Evolutionary conservation across 2,329 filamentous ascomycete species (phyloP).

Genomic region (Pseudogymnoascus sp.): DNA sequence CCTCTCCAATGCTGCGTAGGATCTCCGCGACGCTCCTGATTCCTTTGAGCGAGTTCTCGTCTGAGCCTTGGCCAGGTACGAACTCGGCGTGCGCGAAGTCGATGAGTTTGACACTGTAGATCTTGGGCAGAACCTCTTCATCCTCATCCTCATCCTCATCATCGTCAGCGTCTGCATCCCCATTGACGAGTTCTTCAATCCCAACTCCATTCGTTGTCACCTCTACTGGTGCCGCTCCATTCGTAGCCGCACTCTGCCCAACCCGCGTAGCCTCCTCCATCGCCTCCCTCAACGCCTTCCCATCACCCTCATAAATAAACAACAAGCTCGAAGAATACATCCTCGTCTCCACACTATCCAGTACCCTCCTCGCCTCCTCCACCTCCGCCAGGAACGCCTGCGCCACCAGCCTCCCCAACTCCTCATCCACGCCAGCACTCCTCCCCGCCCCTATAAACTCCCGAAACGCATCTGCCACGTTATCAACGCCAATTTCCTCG

Average conservation of each 20-base stretch:
- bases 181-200: slow-evolving; percentile 24
- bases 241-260: slow-evolving; percentile 23
- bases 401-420: slow-evolving; percentile 49
- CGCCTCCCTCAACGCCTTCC: slow-evolving; percentile 39
- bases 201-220: not conserved
- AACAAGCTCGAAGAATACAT: slow-evolving; percentile 53
- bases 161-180: slow-evolving; percentile 36
- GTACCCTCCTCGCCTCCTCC: slow-evolving; percentile 43
- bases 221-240: slow-evolving; percentile 16
- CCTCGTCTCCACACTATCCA: slow-evolving; percentile 50
- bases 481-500: slow-evolving; percentile 43
- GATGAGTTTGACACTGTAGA: slow-evolving; percentile 80
- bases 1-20: slow-evolving; percentile 37
- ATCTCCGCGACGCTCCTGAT: slow-evolving; percentile 65
- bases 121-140: slow-evolving; percentile 49
- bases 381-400: slow-evolving; percentile 48
- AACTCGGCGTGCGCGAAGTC: slow-evolving; percentile 90
- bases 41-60: slow-evolving; percentile 74
- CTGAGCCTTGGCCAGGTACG: slow-evolving; percentile 73
- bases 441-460: slow-evolving; percentile 51
- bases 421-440: slow-evolving; percentile 49
- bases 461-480: slow-evolving; percentile 47
- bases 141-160: slow-evolving; percentile 49
- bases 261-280: slow-evolving; percentile 30
- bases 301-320: slow-evolving; percentile 59